Percentiles rank a stretch among this genome's conserved stretches.
Evolutionary conservation across 2,329 filamentous ascomycete species (phyloP).

Genomic region (Leptographium flavum): DNA sequence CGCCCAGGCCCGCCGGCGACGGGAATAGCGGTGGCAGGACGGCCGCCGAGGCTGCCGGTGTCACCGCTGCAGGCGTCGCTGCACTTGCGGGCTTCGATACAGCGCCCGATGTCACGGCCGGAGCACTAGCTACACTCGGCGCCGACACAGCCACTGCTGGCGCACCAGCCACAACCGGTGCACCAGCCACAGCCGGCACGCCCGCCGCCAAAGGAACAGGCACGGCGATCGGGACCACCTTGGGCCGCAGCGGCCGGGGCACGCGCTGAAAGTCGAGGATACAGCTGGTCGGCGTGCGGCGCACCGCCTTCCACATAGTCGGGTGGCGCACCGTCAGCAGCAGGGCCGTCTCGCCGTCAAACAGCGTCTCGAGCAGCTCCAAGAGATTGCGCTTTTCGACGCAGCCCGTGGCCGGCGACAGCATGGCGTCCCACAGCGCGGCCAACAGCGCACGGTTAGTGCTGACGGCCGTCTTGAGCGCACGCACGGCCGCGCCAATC

Average conservation of each 20-base stretch:
- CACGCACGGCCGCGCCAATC: constrained; percentile 30
- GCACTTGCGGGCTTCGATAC: neutral
- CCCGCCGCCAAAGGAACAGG: too few relatives aligned
- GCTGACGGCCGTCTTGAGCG: constrained; percentile 32
- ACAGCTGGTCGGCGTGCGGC: constrained; percentile 9
- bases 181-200: neutral
- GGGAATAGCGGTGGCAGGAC: neutral
- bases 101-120: neutral
- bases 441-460: constrained; percentile 28
- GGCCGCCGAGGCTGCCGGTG: neutral
- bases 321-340: constrained; percentile 32
- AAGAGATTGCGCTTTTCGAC: constrained; percentile 34
- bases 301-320: constrained; percentile 26
- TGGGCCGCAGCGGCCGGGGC: constrained; percentile 8
- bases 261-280: constrained; percentile 10
- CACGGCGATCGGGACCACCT: too few relatives aligned
- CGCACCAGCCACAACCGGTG: neutral
- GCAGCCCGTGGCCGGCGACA: constrained; percentile 30
- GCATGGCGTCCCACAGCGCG: constrained; percentile 33
- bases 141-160: neutral
- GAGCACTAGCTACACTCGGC: neutral
- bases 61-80: neutral
- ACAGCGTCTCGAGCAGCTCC: constrained; percentile 35
- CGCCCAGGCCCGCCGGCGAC: neutral
- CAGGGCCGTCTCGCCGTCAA: constrained; percentile 31